phyloP scores from a whole-genome alignment of 768 basidiomycete genomes.

The Ramaria rubella region DNA sequence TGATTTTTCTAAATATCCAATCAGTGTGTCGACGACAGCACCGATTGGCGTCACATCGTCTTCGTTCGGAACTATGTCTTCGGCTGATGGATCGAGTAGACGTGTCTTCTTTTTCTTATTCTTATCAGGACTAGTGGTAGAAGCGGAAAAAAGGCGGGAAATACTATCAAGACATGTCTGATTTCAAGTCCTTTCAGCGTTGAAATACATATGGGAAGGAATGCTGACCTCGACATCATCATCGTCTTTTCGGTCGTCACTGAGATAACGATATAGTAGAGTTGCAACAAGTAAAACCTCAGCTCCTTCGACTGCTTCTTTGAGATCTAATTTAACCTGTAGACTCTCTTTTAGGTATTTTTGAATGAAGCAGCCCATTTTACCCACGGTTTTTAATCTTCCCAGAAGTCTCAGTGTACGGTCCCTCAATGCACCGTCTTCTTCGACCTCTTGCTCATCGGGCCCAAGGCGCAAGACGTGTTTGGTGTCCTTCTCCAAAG shows the following conservation, averaged over 20 bases:
- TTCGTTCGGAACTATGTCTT: constrained; percentile 25
- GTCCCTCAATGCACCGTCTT: constrained; percentile 28
- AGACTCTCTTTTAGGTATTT: constrained; percentile 5
- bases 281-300: constrained; percentile 66
- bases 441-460: constrained; percentile 47
- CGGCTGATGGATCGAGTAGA: constrained; percentile 3
- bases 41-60: constrained; percentile 64
- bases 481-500: constrained; percentile 59
- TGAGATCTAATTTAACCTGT: constrained; percentile 34
- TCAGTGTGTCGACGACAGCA: constrained; percentile 79
- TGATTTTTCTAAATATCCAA: constrained; percentile 81
- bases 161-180: constrained; percentile 5
- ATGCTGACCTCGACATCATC: constrained; percentile 22
- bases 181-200: not conserved
- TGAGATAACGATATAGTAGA: constrained; percentile 66
- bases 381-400: constrained; percentile 22
- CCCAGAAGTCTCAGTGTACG: constrained; percentile 33
- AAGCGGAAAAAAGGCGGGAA: not conserved
- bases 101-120: constrained; percentile 12
- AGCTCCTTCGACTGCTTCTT: constrained; percentile 59
- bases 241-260: constrained; percentile 44
- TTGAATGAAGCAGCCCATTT: not conserved
- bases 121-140: not conserved
- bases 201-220: not conserved
- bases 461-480: constrained; percentile 51